Conservation (phyloP, 2,329 filamentous ascomycete species). For the Cadophora malorum region DNA sequence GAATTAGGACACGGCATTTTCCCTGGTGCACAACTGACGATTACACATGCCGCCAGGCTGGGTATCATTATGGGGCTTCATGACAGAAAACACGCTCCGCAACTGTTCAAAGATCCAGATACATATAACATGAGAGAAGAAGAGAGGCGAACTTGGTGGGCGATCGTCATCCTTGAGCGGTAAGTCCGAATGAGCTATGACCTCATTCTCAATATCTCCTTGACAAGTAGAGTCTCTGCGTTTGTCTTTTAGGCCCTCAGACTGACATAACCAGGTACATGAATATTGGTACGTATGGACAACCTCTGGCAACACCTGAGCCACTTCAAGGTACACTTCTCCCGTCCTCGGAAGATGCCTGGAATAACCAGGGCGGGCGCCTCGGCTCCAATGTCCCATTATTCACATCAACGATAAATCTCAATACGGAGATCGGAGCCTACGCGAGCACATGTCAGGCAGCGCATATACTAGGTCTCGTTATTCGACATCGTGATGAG, state of each 20-base stretch:
- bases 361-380: not conserved
- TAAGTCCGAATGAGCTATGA: not conserved
- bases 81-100: conserved; percentile 8
- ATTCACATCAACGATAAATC: not conserved
- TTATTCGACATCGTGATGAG: conserved; percentile 16
- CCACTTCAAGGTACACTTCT: conserved; percentile 3
- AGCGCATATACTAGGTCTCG: conserved; percentile 14
- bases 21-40: not conserved
- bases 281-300: not conserved
- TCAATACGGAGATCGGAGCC: not conserved
- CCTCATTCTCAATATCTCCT: too few species aligned
- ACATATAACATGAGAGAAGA: conserved; percentile 22
- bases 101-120: conserved; percentile 20
- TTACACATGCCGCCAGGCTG: conserved; percentile 16
- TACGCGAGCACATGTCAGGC: conserved; percentile 19
- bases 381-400: not conserved
- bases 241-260: not conserved
- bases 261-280: not conserved
- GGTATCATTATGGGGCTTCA: conserved; percentile 23
- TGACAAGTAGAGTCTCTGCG: too few species aligned
- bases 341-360: not conserved
- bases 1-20: conserved; percentile 6
- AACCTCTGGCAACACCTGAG: conserved; percentile 7
- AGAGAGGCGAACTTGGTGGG: conserved; percentile 23
- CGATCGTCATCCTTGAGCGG: conserved; percentile 23